These are phyloP conservation scores for Hippophae rhamnoides DNA, from an alignment of 306 rosid species.

Conservation along the genomic window DNA sequence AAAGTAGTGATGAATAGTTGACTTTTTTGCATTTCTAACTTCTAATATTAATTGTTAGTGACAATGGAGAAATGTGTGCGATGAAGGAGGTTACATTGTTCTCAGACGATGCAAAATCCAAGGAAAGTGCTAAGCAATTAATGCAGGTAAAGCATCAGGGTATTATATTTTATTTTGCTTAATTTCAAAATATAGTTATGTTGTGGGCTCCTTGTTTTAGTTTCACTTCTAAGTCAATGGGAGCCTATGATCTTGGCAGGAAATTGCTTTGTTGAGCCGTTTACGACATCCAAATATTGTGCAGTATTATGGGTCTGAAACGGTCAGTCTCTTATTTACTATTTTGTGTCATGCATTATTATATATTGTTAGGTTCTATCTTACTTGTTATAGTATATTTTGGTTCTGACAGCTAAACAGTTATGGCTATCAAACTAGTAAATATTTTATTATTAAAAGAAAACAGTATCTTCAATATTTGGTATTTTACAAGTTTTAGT, in stretches of 20 bases:
- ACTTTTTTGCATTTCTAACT: slow-evolving; percentile 11
- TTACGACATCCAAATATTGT: slow-evolving; percentile 93
- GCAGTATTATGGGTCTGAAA: slow-evolving; percentile 84
- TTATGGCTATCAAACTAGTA: not conserved
- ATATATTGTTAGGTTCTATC: not conserved
- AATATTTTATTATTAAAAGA: not conserved
- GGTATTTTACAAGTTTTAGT: slow-evolving; percentile 1
- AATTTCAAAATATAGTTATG: not conserved
- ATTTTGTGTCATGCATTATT: not conserved
- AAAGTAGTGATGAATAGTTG: not conserved
- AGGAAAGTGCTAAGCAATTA: slow-evolving; percentile 93
- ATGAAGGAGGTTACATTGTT: slow-evolving; percentile 97
- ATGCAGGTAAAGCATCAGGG: slow-evolving; percentile 54
- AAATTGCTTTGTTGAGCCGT: slow-evolving; percentile 83
- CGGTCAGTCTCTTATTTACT: slow-evolving; percentile 45
- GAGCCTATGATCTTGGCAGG: slow-evolving; percentile 42
- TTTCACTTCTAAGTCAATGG: slow-evolving; percentile 16
- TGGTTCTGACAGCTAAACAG: slow-evolving; percentile 5
- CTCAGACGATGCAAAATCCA: slow-evolving; percentile 95
- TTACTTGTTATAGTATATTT: slow-evolving; percentile 13
- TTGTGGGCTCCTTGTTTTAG: slow-evolving; percentile 21
- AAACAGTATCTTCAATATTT: not conserved
- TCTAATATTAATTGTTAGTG: slow-evolving; percentile 37
- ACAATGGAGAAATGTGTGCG: slow-evolving; percentile 98
- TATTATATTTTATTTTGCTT: slow-evolving; percentile 2